Evolutionary conservation across 305 asterid species (phyloP).

Genomic region (Fraxinus dipetala): DNA sequence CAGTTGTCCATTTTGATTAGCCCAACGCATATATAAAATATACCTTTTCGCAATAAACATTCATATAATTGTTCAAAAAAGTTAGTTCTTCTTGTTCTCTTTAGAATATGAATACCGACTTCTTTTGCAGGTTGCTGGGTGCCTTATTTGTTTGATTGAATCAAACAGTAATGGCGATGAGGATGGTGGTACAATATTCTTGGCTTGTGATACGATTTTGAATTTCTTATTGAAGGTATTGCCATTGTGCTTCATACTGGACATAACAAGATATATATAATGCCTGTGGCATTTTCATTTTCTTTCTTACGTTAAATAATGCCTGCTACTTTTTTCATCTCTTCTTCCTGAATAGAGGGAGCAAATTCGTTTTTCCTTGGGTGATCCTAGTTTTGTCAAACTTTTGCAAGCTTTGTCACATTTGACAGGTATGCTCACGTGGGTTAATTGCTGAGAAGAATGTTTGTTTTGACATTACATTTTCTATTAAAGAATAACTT

Average conservation of each 20-base stretch:
- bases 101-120: background rate
- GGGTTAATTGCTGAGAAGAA: constrained; percentile 21
- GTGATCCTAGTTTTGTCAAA: constrained; percentile 43
- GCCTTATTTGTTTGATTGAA: constrained; percentile 48
- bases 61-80: background rate
- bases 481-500: background rate
- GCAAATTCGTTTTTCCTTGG: constrained; percentile 34
- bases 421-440: constrained; percentile 55
- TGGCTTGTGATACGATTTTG: constrained; percentile 90
- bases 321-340: background rate
- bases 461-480: background rate
- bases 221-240: constrained; percentile 71
- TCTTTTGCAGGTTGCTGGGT: constrained; percentile 58
- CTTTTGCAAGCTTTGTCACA: constrained; percentile 60
- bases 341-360: constrained; percentile 38
- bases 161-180: constrained; percentile 37
- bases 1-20: background rate
- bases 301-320: background rate
- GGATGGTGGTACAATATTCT: constrained; percentile 44
- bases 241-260: constrained; percentile 13
- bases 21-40: background rate
- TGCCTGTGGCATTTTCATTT: constrained; percentile 17
- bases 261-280: constrained; percentile 11
- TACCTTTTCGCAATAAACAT: background rate
- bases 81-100: background rate